Evolutionary conservation across 257 asterid species (phyloP).

Genomic region (Solanum chmielewskii): DNA sequence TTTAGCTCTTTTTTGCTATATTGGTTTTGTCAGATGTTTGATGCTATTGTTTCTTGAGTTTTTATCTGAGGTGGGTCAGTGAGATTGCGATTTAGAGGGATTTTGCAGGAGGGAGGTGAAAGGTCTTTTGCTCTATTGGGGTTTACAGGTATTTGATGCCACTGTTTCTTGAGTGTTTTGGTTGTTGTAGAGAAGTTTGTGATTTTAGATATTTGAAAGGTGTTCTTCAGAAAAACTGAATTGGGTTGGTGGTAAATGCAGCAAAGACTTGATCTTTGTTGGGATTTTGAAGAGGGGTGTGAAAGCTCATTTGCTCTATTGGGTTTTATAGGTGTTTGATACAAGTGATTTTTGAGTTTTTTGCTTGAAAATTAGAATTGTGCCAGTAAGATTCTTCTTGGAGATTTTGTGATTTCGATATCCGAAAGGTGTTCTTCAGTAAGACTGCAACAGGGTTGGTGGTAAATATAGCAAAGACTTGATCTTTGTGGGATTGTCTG

Average conservation of each 20-base stretch:
- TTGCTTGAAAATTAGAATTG: neutral
- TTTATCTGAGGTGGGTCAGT: constrained; percentile 4
- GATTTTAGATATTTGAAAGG: constrained; percentile 5
- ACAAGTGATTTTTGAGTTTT: neutral
- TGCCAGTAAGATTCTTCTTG: neutral
- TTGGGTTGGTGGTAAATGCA: constrained; percentile 11
- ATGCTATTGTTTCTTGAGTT: neutral
- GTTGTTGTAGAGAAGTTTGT: neutral
- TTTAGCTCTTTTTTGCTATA: neutral
- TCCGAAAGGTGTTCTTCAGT: constrained; percentile 1
- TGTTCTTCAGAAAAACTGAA: constrained; percentile 1
- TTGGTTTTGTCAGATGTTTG: neutral
- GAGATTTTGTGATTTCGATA: constrained; percentile 2
- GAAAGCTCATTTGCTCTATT: neutral
- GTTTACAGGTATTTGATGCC: neutral
- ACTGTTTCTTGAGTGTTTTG: neutral
- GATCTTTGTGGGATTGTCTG: neutral
- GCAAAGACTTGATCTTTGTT: constrained; percentile 12
- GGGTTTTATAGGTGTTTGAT: neutral
- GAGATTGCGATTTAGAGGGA: neutral
- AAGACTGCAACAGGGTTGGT: constrained; percentile 13
- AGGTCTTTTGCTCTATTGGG: neutral
- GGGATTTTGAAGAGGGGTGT: neutral
- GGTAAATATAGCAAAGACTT: constrained; percentile 19
- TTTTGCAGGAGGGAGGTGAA: neutral